Evolutionary conservation across 2,329 filamentous ascomycete species (phyloP), one percentile per base, ranked within the genome.

Genomic region (Fusarium kyushuense): DNA sequence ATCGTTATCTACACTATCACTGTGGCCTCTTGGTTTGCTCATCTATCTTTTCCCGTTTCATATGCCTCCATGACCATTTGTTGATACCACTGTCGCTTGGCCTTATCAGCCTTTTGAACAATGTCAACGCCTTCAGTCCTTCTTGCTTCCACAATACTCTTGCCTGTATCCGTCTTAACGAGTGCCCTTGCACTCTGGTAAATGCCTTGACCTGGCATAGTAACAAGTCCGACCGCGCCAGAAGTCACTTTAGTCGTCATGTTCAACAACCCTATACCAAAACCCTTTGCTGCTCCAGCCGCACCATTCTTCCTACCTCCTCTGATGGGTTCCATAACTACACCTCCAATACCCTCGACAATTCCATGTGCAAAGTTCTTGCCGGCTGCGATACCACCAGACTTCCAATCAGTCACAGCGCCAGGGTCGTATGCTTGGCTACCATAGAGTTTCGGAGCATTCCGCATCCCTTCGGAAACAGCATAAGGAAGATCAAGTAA

Each of bases 401-500:
- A 69, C 0, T 69, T 69, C 36, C 65, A 55, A 1, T 69, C 65
- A 1, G 53, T 65, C 0, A 69, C 65, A 0, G 55, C 55, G 0
- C 65, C 65, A 1, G 58, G 65, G 3, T 69, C 43, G 5, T 68
- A 68, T 0, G 23, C 65, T 17, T 58, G 19, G 1, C 65, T 30
- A 4, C 66, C 66, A 21, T 69, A 69, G 4, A 65, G 64, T 0
- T 47, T 53, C 3, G 71, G 71, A 0, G 69, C 67, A 1, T 69
- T 61, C 3, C 67, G 65, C 48, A 66, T 65, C 0, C 67, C 71
- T 54, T 72, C 71, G 4, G 71, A 58, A 1, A 73, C 38, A 0
- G 71, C 69, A 5, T 72, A 62, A 13, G 40, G 71, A 47, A 32
- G 69, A 17, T 33, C 72, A 2, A 23, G 65, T 1, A 54, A 58